Base-by-base conservation (phyloP, 1,284 basidiomycete genomes). In the Spongispora temasekensis region DNA sequence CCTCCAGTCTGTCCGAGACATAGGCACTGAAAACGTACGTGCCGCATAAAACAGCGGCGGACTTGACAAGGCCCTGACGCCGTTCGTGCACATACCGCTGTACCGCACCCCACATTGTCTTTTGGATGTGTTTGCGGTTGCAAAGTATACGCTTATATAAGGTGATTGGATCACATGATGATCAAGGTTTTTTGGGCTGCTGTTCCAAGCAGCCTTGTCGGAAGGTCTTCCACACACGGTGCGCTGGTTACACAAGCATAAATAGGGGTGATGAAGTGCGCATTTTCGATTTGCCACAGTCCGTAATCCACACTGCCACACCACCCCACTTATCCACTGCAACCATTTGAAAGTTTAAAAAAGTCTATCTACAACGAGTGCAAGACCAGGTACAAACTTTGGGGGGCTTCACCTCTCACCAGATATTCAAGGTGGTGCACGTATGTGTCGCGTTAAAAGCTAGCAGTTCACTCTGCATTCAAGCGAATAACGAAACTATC, bases 11-110 rank as follows among this genome's bases (percentile, higher is more conserved):
- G 54, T 85, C 79, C 30, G 78, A 71, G 55, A 92, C 79, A 77
- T 93, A 95, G 25, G 81, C 73, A 25, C 83, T 83, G n/a, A 87
- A 76, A 31, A 90, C 68, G 72, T 95, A 96, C 34, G 85, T 76
- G 4, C 87, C 87, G 5, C 89, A 91, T 8, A 83, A 70, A 56
- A 85, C 72, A 21, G 79, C 79, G 1, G 79, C 81, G 4, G 78
- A 71, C 53, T 77, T 75, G 32, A 73, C 64, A 28, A 90, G 57
- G 2, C 79, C 79, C 31, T 73, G 66, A 54, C 82, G 78, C 21
- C 83, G 79, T 44, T 85, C 79, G 64, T 78, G 78, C 57, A 86
- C 69, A 71, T 83, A 87, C 42, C 70, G 75, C 64, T 75, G 75
- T 56, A 80, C 65, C 55, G 74, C 65, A 57, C 72, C 67, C 50